Conservation (phyloP, 225 moss, liverwort and hornwort genomes). For the Marchantia paleacea region DNA sequence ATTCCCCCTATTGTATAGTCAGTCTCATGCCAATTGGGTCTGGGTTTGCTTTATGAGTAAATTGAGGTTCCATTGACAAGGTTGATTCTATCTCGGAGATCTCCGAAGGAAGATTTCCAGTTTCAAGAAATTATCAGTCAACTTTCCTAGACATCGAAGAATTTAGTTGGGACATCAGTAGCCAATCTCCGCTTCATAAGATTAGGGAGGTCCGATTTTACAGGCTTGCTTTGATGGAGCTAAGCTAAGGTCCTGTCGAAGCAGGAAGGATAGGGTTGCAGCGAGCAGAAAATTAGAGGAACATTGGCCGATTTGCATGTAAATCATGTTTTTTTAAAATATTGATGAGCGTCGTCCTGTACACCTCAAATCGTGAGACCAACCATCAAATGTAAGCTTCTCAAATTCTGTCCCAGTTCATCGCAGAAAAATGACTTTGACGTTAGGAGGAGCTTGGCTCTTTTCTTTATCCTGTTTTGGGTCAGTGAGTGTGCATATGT, state of each 20-base stretch:
- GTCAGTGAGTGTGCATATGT: too few relatives aligned
- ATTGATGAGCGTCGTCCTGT: too few relatives aligned
- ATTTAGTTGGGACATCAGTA: background rate
- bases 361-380: too few relatives aligned
- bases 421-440: too few relatives aligned
- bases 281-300: background rate
- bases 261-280: background rate
- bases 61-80: background rate
- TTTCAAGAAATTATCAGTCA: background rate
- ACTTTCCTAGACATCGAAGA: background rate
- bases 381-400: too few relatives aligned
- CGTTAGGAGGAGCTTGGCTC: too few relatives aligned
- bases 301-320: too few relatives aligned
- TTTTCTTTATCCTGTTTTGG: too few relatives aligned
- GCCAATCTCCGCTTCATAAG: background rate
- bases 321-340: too few relatives aligned
- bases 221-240: background rate
- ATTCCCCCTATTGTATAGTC: background rate
- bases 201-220: background rate
- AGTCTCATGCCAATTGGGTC: slow-evolving; percentile 1
- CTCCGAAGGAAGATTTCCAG: slow-evolving; percentile 14
- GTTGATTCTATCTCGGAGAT: slow-evolving; percentile 5
- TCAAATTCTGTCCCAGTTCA: too few relatives aligned
- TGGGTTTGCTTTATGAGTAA: background rate
- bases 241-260: background rate